Percentiles rank a stretch among this genome's conserved stretches.
These are phyloP conservation scores for Spergularia bocconei DNA, from an alignment of 148 eudicot genomes.

Conservation along the genomic window DNA sequence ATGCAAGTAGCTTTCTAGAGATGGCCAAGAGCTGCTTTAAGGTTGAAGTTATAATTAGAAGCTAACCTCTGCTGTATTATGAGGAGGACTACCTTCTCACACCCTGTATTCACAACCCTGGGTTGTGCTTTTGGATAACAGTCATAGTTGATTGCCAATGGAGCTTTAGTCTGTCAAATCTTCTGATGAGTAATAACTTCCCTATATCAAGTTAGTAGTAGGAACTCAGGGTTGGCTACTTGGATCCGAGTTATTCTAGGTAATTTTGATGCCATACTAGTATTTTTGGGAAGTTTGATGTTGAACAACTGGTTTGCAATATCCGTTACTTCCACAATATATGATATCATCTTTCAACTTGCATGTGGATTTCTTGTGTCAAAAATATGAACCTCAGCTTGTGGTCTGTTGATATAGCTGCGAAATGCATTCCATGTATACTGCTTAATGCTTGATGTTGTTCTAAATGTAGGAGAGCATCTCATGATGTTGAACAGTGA, in stretches of 20 bases:
- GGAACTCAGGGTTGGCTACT: neutral
- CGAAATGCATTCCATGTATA: neutral
- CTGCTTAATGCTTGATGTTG: constrained; percentile 15
- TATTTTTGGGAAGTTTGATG: no score
- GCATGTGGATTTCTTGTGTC: neutral
- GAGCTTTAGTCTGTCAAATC: neutral
- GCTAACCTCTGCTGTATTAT: no score
- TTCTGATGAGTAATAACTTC: neutral
- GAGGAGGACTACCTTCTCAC: no score
- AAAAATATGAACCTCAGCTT: neutral
- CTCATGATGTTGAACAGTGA: constrained; percentile 73
- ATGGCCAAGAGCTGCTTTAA: no score
- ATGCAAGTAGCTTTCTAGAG: no score
- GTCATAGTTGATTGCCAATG: neutral
- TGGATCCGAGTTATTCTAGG: no score
- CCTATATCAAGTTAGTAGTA: neutral
- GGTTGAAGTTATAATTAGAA: no score
- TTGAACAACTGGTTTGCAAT: no score
- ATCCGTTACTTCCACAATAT: neutral
- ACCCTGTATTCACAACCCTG: no score
- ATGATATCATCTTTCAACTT: neutral
- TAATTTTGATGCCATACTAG: no score
- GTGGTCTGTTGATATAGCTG: neutral
- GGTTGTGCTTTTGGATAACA: no score
- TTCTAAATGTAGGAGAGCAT: constrained; percentile 55